Evolutionary conservation across 352 stramenopile genomes (phyloP).

Genomic region (Phytopythium delawarense): DNA sequence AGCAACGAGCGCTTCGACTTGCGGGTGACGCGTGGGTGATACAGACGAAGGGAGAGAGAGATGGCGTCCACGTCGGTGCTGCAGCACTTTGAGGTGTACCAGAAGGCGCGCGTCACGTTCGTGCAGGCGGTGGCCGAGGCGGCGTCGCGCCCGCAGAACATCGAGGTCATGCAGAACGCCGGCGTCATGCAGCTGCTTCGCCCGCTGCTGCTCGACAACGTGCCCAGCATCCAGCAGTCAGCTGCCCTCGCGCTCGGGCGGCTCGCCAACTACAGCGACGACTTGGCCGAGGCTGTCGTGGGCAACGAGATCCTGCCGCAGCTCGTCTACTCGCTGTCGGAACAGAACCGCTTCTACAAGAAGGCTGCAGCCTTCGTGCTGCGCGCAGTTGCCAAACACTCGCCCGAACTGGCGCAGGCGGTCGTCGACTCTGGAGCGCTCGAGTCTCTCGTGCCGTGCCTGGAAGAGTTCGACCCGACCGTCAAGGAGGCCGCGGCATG

Average conservation of each 20-base stretch:
- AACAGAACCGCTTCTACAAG: conserved; percentile 96
- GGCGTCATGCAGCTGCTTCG: conserved; percentile 94
- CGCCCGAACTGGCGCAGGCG: conserved; percentile 91
- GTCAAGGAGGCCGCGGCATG: conserved; percentile 94
- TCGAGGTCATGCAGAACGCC: conserved; percentile 96
- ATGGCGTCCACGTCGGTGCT: conserved; percentile 90
- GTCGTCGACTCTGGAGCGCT: conserved; percentile 92
- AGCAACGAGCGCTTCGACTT: no score
- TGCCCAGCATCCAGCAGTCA: conserved; percentile 94
- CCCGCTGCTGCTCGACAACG: conserved; percentile 92
- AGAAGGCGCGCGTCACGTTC: conserved; percentile 94
- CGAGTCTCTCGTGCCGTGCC: conserved; percentile 90
- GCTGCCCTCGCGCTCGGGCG: conserved; percentile 90
- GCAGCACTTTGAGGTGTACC: conserved; percentile 95
- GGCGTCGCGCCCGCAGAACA: conserved; percentile 93
- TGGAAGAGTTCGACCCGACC: conserved; percentile 95
- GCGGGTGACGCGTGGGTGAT: no score
- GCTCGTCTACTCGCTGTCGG: conserved; percentile 94
- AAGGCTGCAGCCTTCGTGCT: conserved; percentile 94
- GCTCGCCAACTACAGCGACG: conserved; percentile 94
- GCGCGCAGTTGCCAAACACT: conserved; percentile 93
- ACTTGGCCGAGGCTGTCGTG: conserved; percentile 92
- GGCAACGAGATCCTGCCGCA: conserved; percentile 96
- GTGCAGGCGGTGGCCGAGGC: conserved; percentile 93
- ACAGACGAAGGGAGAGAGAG: no score